These are phyloP conservation scores for Cercospora sesami DNA, from an alignment of 2,329 filamentous ascomycete genomes.

Conservation along the genomic window DNA sequence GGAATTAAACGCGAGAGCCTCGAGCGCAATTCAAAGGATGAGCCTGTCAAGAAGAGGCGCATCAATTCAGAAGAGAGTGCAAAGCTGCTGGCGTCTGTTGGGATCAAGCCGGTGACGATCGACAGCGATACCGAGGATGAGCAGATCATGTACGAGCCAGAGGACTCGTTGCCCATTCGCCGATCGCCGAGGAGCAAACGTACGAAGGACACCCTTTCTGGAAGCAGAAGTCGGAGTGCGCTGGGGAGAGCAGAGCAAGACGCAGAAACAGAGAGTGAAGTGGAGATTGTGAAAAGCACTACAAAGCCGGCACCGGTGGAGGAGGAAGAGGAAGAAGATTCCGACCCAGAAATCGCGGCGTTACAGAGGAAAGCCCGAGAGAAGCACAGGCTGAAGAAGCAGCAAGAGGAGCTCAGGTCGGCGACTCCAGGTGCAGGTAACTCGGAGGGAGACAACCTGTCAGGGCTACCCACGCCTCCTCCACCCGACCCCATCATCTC, in stretches of 20 bases:
- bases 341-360: conserved; percentile 45
- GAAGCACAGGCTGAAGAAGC: conserved; percentile 21
- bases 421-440: conserved; percentile 14
- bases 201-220: conserved; percentile 18
- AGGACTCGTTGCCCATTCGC: conserved; percentile 16
- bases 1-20: conserved; percentile 32
- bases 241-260: conserved; percentile 12
- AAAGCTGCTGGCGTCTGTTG: conserved; percentile 26
- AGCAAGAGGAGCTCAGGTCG: conserved; percentile 17
- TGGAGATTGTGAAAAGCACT: conserved; percentile 12
- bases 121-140: conserved; percentile 23
- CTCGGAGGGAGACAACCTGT: conserved; percentile 14
- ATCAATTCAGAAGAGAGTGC: conserved; percentile 33
- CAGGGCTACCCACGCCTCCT: conserved; percentile 23
- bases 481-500: conserved; percentile 55
- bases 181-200: conserved; percentile 21
- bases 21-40: conserved; percentile 21
- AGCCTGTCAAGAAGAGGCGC: conserved; percentile 32
- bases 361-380: conserved; percentile 47
- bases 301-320: conserved; percentile 4
- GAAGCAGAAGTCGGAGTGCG: conserved; percentile 8
- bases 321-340: conserved; percentile 40
- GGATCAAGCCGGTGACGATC: conserved; percentile 17
- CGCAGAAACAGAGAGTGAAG: conserved; percentile 24
- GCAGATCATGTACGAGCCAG: conserved; percentile 9